Base-by-base conservation (phyloP, 257 asterid species). In the Nicotiana obtusifolia region DNA sequence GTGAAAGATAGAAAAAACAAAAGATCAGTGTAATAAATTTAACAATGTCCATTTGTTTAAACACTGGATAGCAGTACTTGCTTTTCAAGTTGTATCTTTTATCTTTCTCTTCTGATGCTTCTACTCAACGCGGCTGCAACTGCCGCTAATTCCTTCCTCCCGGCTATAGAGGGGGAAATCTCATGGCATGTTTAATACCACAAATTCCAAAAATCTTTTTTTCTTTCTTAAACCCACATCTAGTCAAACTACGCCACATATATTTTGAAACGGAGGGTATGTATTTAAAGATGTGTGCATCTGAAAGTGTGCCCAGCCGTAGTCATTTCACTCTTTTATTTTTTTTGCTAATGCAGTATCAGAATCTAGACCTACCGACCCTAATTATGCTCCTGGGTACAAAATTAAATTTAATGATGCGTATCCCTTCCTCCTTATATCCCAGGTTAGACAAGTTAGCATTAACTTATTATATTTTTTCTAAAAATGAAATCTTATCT, bases 401-500 rank as follows among this genome's bases (percentile, higher is more conserved):
- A 87, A 85, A 62, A 62, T 90, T 65, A 90, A 60, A 85, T 93
- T 93, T 77, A 68, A 71, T 28, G 97, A 91, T 68, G 65, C 15
- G 64, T 93, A 86, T 84, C 97, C 97, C n/a, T 91, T 90, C 89
- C 97, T 86, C 81, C 57, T 93, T 26, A 44, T 80, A 49, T 90
- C 97, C 76, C 94, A 93, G 86, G 97, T 91, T 59, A 28, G 89
- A 82, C 30, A 49, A 53, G 44, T 59, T 67, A 68, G 30, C 68
- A 47, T 35, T 26, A 0, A 47, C 11, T 15, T 28, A 53, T 33
- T 28, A n/a, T 8, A n/a, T 71, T 11, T 20, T 37, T 28, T 49
- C 64, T 80, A 76, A 3, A 53, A 35, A 83, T 80, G 64, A 37
- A 80, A 71, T 57, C 24, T 57, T 78, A 20, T 17, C 53, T 54